Evolutionary conservation across 2,329 filamentous ascomycete species (phyloP), one percentile per base, ranked within the genome.

Genomic region (Fusarium multiceps): DNA sequence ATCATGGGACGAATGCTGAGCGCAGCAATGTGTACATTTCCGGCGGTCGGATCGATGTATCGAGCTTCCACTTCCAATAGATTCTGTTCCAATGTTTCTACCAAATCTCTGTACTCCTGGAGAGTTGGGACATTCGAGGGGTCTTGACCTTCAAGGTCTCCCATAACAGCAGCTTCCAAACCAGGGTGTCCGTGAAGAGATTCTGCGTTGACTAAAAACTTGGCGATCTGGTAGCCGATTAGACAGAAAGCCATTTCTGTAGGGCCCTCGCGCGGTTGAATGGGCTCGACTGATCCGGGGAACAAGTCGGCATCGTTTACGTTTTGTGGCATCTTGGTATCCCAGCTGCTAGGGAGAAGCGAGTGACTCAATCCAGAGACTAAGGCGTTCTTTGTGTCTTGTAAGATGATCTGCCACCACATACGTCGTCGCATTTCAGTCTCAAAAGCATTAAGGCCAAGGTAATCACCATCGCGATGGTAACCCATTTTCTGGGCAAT

Each of bases 401-500:
- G 81, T 58, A 89, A 80, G 50, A 88, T 82, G 27, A 91, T 84
- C 73, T 88, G 85, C 88, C 88, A 90, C 89, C 89, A 92, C 21
- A 91, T 81, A 9, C 90, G 82, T 45, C 89, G 82, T n/a, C 89
- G 84, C 83, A 92, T 91, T 74, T 92, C 89, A 4, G 86, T 86
- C 72, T 92, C 89, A 70, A 90, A 90, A 0, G 88, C 87, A 0
- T 85, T 81, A 3, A 91, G 80, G 3, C 85, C 85, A 8, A 89
- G 80, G 20, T 79, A 77, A 63, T 86, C 84, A 37, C 88, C 89
- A 63, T 92, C 89, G 14, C 87, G 84, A 64, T 91, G 88, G 49
- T 91, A 82, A 1, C 90, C 90, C 83, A 92, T 89, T 74, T 89
- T 89, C 74, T 90, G 87, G 2, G 88, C 89, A 55, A 92, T 88